Conservation (phyloP, 163 green algal species). For the Scenedesmus sp. region DNA sequence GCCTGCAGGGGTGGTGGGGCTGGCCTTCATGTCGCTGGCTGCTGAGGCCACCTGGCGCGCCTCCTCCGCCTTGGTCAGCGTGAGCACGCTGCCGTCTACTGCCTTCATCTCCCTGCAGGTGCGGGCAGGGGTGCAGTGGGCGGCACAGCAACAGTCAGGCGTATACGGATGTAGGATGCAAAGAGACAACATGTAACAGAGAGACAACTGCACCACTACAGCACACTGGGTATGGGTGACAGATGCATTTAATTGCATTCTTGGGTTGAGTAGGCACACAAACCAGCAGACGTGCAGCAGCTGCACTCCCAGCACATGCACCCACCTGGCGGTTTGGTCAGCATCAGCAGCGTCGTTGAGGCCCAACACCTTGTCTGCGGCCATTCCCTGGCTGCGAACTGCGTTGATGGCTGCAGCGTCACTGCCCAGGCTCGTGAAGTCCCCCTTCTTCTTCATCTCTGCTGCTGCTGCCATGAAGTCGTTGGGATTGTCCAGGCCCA, state of each 20-base stretch:
- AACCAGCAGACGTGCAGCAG: not conserved
- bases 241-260: too few species aligned
- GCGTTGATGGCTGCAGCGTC: constrained; percentile 53
- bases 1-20: not conserved
- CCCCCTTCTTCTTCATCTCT: constrained; percentile 58
- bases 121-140: not conserved
- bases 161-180: too few species aligned
- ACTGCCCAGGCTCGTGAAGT: constrained; percentile 59
- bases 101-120: constrained; percentile 52
- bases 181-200: too few species aligned
- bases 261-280: not conserved
- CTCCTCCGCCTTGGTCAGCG: constrained; percentile 49
- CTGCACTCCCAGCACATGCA: not conserved
- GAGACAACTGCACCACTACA: too few species aligned
- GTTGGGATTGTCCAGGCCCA: constrained; percentile 71
- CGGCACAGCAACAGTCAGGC: too few species aligned
- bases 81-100: not conserved
- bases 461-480: constrained; percentile 64
- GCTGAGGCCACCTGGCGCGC: constrained; percentile 38
- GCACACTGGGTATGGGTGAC: too few species aligned
- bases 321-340: constrained; percentile 46
- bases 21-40: constrained; percentile 2
- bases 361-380: constrained; percentile 65
- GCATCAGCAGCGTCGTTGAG: constrained; percentile 30
- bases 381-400: constrained; percentile 54